Percentiles rank a stretch among this genome's conserved stretches.
Evolutionary conservation across 352 stramenopile genomes (phyloP).

Genomic region (Phytopythium kandeliae): DNA sequence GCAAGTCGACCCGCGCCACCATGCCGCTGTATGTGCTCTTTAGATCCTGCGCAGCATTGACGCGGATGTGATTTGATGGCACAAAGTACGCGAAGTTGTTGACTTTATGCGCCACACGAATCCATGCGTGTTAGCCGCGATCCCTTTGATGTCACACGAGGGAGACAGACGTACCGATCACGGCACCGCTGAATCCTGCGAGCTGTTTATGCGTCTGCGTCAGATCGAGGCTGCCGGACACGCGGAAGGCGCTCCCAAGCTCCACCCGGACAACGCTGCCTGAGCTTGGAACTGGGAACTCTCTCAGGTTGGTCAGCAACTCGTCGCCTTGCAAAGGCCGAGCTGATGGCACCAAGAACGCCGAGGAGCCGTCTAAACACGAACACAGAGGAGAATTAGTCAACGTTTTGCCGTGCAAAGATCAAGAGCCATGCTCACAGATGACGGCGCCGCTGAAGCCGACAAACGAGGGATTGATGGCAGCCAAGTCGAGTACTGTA

Average conservation of each 20-base stretch:
- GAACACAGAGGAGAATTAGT: too few species aligned
- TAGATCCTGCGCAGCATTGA: constrained; percentile 26
- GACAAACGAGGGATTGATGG: constrained; percentile 46
- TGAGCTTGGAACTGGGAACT: constrained; percentile 66
- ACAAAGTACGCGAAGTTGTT: constrained; percentile 72
- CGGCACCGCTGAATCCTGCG: constrained; percentile 60
- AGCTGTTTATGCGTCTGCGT: constrained; percentile 32
- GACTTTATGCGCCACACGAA: constrained; percentile 31
- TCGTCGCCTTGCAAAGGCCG: constrained; percentile 39
- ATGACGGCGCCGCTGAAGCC: constrained; percentile 59
- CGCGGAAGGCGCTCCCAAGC: constrained; percentile 32
- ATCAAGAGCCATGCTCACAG: too few species aligned
- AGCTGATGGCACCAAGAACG: constrained; percentile 54
- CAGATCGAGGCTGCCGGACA: constrained; percentile 48
- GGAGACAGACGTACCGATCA: constrained; percentile 26
- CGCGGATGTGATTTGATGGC: constrained; percentile 41
- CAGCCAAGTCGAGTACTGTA: constrained; percentile 41
- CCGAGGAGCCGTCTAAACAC: constrained; percentile 53
- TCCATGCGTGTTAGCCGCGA: neutral
- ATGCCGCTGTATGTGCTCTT: constrained; percentile 59
- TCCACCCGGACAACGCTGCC: constrained; percentile 56
- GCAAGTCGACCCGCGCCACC: constrained; percentile 53
- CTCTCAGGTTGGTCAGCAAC: constrained; percentile 50
- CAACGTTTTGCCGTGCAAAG: too few species aligned
- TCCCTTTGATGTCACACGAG: neutral